Evolutionary conservation across 2,329 filamentous ascomycete species (phyloP), one percentile per base, ranked within the genome.

Genomic region (Knufia fluminis): DNA sequence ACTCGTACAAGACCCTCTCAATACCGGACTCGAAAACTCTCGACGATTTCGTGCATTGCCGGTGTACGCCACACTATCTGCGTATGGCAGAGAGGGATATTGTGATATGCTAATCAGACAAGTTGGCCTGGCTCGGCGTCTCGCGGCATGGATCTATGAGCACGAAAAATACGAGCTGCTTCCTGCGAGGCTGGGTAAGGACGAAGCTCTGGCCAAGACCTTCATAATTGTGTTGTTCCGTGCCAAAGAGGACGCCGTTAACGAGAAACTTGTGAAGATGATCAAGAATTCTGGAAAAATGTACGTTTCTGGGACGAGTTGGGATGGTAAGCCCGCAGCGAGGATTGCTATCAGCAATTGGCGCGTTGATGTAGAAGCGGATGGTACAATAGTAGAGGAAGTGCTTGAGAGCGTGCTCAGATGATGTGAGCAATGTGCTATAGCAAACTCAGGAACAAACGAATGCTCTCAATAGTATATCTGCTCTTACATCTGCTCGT

Each of bases 21-120:
- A 95, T 66, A 79, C 92, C 50, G 88, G 89, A 17, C 72, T 96
- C 17, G 90, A 96, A 60, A 96, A 96, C 67, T 95, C 89, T 1
- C 80, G 90, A 33, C 83, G 90, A 4, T 94, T 96, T 71, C 80
- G 91, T 47, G 90, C 90, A 0, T 71, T 96, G n/a, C 90, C 91
- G 0, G 85, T 88, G 7, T 96, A 96, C 62, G 82, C 87, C 9
- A 85, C 83, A 0, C 74, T 96, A 2, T 64, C 83, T 17, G 83
- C 84, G 41, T 84, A 92, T 59, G 91, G 91, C 0, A 72, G 73
- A 1, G 63, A 73, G 0, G 89, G 88, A 0, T 79, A 94, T 56
- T 71, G 73, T 1, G 70, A 74, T 1, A 83, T 95, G 69, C 70
- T 95, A 3, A 73, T 78, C 53, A 76, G 79, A 22, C 89, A 95